phyloP scores from a whole-genome alignment of 2,329 filamentous ascomycete genomes.

The Apiospora koreana region DNA sequence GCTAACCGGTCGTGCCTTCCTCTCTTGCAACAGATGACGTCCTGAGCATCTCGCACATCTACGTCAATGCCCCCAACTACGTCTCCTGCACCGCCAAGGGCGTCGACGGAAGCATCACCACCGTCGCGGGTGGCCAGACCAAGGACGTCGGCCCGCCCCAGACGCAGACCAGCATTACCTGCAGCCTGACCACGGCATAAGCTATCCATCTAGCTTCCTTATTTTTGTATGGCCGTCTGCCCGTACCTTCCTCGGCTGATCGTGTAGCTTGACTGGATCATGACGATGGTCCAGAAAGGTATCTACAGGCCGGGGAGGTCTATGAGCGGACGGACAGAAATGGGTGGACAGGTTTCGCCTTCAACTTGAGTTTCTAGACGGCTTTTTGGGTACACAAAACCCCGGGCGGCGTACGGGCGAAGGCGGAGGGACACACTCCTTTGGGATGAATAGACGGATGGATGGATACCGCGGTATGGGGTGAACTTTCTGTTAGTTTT shows the following conservation, averaged over 20 bases:
- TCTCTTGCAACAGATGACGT: background rate
- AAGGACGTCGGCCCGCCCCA: slow-evolving; percentile 12
- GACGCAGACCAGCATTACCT: background rate
- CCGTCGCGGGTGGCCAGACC: background rate
- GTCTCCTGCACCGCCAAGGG: slow-evolving; percentile 2
- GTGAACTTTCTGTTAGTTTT: background rate
- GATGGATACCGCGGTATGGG: slow-evolving; percentile 1
- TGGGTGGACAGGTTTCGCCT: background rate
- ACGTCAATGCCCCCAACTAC: background rate
- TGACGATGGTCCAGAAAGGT: background rate
- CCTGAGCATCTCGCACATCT: slow-evolving; percentile 12
- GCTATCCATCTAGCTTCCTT: background rate
- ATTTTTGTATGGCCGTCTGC: background rate
- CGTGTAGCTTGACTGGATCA: background rate
- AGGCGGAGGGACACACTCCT: background rate
- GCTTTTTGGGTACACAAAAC: background rate
- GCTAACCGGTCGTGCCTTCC: background rate
- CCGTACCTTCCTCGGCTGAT: background rate
- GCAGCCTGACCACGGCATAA: background rate
- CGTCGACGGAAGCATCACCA: slow-evolving; percentile 7
- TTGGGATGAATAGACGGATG: background rate
- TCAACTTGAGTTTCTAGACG: background rate
- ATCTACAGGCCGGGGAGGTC: background rate
- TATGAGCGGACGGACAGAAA: background rate
- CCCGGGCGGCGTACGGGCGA: background rate